A percentile compares a stretch with the other conserved stretches of the same genome.
Evolutionary conservation across 768 basidiomycete genomes (phyloP).

Genomic region (Lactarius trivialis): DNA sequence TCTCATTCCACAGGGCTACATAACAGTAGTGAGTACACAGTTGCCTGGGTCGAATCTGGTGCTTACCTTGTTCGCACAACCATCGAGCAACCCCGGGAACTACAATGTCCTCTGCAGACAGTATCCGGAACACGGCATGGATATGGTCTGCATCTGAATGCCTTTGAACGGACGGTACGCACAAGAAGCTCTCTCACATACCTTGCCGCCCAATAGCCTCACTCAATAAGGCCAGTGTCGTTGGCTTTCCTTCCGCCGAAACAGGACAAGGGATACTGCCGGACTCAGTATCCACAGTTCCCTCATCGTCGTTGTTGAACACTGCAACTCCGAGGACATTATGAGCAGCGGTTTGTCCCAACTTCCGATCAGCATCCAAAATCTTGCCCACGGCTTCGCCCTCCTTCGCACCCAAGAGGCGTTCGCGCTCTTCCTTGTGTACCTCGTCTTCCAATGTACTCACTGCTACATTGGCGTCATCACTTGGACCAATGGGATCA

Average conservation of each 20-base stretch:
- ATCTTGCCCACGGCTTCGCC: constrained; percentile 31
- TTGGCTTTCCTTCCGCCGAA: neutral
- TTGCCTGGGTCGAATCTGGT: neutral
- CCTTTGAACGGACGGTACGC: neutral
- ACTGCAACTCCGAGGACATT: constrained; percentile 7
- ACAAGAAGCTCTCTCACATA: neutral
- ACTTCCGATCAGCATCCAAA: constrained; percentile 23
- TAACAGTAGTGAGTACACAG: constrained; percentile 13
- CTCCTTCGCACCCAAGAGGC: constrained; percentile 28
- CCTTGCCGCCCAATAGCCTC: constrained; percentile 11
- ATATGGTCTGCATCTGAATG: constrained; percentile 37
- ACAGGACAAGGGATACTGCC: neutral
- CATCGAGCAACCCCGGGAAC: constrained; percentile 32
- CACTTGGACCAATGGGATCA: neutral
- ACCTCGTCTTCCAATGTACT: constrained; percentile 20
- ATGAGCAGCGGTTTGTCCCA: neutral
- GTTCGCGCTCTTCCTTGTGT: constrained; percentile 25
- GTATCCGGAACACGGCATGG: constrained; percentile 35
- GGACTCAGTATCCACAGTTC: neutral
- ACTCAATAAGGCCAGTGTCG: constrained; percentile 5
- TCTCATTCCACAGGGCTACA: constrained; percentile 7
- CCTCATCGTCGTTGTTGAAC: neutral
- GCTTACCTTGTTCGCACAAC: constrained; percentile 39
- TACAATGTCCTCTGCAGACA: constrained; percentile 33
- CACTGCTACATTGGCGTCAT: constrained; percentile 4